Evolutionary conservation across 2,329 filamentous ascomycete species (phyloP), one percentile per base, ranked within the genome.

Genomic region (Colletotrichum sp.): DNA sequence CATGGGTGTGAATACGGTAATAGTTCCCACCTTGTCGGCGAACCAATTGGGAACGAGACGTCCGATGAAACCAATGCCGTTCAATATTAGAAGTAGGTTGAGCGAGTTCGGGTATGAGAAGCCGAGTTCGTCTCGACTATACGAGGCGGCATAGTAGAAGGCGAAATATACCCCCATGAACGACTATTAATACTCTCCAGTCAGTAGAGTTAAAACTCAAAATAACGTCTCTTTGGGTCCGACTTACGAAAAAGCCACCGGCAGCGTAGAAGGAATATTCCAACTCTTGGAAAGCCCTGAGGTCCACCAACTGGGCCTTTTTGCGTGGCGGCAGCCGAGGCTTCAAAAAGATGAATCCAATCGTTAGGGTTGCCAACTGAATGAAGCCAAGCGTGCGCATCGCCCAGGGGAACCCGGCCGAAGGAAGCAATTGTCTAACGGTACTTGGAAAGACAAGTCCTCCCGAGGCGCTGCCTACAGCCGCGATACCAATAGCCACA

Each of bases 31-130:
- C 8, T 82, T 81, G 83, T 94, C 92, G 4, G 92, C 92, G 3
- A 93, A 77, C 76, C 88, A 85, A 79, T 89, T 92, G 1, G 92
- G 92, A 1, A 91, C 78, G 6, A 93, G 76, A 1, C 93, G 90
- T 9, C 92, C 91, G 5, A 90, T 71, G 24, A 91, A 72, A 2
- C 93, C 91, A 13, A 92, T 85, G 15, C 90, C 91, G 82, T 94
- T 95, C 79, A 94, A 85, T 3, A 94, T 85, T 28, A 94, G 86
- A n/a, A 95, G 84, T 10, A 94, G 82, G 79, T 93, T 89, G 62
- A 94, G 88, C 10, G 91, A 88, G 55, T 87, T 84, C 3, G 83
- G 83, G 79, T 89, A 90, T 3, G 82, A 82, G 7, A 92, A 76
- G 6, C 80, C 79, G 36, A 89, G 82, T 12, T 85, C 82, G 43